Conservation (phyloP, 2,329 filamentous ascomycete genomes). For the Pochonia chlamydosporia region DNA sequence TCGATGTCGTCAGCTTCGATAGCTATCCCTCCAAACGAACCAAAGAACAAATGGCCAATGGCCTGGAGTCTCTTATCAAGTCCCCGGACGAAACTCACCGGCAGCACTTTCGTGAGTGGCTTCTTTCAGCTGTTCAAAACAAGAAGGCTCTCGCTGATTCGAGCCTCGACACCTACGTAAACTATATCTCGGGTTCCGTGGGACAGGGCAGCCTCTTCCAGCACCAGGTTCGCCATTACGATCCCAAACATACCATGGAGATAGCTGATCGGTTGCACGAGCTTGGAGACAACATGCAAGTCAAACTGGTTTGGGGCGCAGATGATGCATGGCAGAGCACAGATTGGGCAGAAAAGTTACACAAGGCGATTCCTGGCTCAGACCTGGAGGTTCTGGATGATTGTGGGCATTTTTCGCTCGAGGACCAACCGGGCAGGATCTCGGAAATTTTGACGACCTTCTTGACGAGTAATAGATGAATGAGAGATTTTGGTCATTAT, state of each 20-base stretch:
- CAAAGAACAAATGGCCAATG: background rate
- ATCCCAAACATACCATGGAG: background rate
- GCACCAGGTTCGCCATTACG: background rate
- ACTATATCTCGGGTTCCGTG: background rate
- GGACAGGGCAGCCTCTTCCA: background rate
- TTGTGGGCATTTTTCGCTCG: constrained; percentile 23
- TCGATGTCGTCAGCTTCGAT: background rate
- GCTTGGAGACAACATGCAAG: too few species aligned
- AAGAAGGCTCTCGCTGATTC: too few species aligned
- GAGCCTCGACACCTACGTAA: too few species aligned
- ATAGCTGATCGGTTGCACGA: too few species aligned
- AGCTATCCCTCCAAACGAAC: background rate
- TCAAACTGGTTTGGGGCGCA: constrained; percentile 22
- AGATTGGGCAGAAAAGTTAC: constrained; percentile 25
- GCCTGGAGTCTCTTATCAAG: background rate
- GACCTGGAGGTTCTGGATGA: constrained; percentile 19
- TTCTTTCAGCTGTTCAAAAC: too few species aligned
- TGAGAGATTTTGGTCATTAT: background rate
- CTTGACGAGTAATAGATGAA: background rate
- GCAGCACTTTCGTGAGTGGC: too few species aligned
- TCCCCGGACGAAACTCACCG: background rate
- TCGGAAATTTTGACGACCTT: background rate
- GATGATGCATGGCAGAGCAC: constrained; percentile 25
- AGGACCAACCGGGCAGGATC: constrained; percentile 16
- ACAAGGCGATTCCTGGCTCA: constrained; percentile 22